These are phyloP conservation scores for Allomyces macrogynus DNA, from an alignment of 192 early-diverging fungal genomes.

Conservation along the genomic window DNA sequence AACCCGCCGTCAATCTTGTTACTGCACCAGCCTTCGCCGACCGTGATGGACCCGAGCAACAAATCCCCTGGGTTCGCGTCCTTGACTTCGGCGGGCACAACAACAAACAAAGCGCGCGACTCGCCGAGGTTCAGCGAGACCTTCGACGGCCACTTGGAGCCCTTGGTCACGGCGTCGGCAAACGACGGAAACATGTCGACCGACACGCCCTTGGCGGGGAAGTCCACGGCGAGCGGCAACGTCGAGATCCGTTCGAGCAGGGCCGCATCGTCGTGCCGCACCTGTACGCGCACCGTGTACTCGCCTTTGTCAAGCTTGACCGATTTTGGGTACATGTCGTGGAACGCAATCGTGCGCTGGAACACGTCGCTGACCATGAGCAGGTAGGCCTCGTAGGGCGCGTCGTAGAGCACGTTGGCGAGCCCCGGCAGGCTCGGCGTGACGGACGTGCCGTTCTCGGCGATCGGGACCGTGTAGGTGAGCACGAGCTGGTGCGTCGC, in stretches of 20 bases:
- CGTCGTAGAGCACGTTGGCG: conserved; percentile 10
- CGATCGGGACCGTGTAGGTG: conserved; percentile 42
- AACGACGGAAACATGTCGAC: conserved; percentile 31
- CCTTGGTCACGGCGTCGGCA: conserved; percentile 35
- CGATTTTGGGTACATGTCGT: conserved; percentile 51
- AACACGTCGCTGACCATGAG: conserved; percentile 53
- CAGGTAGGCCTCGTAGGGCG: conserved; percentile 54
- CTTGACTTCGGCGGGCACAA: conserved; percentile 21
- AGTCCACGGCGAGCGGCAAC: conserved; percentile 41
- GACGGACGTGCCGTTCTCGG: conserved; percentile 26
- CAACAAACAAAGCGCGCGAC: conserved; percentile 15
- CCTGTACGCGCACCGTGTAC: conserved; percentile 61
- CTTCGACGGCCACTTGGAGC: conserved; percentile 27
- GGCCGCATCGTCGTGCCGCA: conserved; percentile 42
- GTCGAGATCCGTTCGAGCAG: conserved; percentile 51
- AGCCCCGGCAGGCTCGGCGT: conserved; percentile 11
- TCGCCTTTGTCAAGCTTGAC: conserved; percentile 60
- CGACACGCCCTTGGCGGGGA: conserved; percentile 23
- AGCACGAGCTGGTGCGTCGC: conserved; percentile 52
- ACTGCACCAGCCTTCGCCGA: conserved; percentile 18
- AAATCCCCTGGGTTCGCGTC: conserved; percentile 61
- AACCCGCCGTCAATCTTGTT: conserved; percentile 9
- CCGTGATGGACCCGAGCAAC: conserved; percentile 44
- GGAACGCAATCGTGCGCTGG: conserved; percentile 43
- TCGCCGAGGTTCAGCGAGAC: conserved; percentile 23